Evolutionary conservation across 2,329 filamentous ascomycete species (phyloP), one percentile per base, ranked within the genome.

Genomic region (Parasarocladium wereldwijsianum): DNA sequence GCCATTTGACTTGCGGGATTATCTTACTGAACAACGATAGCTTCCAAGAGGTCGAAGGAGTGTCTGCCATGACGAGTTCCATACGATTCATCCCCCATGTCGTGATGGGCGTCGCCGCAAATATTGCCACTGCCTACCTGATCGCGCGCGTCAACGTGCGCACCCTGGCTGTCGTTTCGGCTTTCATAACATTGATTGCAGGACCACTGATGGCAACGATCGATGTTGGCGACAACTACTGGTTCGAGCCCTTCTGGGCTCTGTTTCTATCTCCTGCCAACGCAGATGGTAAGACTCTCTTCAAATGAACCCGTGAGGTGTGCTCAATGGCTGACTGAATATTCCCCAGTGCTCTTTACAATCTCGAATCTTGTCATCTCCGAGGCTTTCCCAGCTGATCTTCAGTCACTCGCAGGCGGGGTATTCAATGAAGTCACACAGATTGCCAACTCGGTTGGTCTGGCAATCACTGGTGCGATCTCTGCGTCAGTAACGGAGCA

Each of bases 391-490:
- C 64, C 66, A 0, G 47, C 56, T 0, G 51, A 66, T 12, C 61
- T 58, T 3, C 70, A 76, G 34, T 67, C 63, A 0, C 52, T 76
- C 1, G 70, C 67, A 0, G 70, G 70, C 0, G 69, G 62, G 0
- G 65, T 75, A 0, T 75, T 75, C 46, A 72, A 68, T 31, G 69
- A 65, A 3, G 55, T 68, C 1, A 57, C 58, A 1, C 67, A 74
- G 33, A 65, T 76, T 32, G 71, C 70, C 0, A 66, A 57, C 12
- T 57, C 60, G 0, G 50, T 72, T 1, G 66, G 65, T 0, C 42
- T 72, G 3, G 64, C 64, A 6, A 44, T 65, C 3, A 59, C 62
- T 7, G 60, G 61, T 8, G 57, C 64, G 0, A 60, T 71, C 18
- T 52, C 59, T 2, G 47, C 54, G 0, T 53, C 52, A 3, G 56